These are phyloP conservation scores for Cynara cardunculus DNA, from an alignment of 129 eudicot genomes.

Conservation along the genomic window DNA sequence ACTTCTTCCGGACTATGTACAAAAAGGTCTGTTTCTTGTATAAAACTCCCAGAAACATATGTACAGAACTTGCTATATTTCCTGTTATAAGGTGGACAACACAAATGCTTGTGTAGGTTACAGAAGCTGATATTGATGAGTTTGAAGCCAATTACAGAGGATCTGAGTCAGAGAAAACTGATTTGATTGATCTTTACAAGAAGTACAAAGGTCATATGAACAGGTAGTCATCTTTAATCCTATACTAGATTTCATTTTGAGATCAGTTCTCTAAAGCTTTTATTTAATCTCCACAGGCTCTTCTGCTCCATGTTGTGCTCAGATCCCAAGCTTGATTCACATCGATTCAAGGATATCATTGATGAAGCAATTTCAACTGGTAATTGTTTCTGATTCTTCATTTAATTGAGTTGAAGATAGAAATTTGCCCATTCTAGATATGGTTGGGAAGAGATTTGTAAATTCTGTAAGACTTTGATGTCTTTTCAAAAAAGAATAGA, in stretches of 20 bases:
- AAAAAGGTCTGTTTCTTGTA: conserved; percentile 53
- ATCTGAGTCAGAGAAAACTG: conserved; percentile 82
- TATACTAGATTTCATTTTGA: neutral
- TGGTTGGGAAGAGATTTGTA: no score
- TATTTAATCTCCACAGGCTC: conserved; percentile 46
- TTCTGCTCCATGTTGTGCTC: conserved; percentile 98
- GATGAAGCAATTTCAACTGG: conserved; percentile 90
- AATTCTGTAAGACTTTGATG: neutral
- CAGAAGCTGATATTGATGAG: conserved; percentile 90
- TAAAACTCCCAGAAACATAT: neutral
- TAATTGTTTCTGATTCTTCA: conserved; percentile 13
- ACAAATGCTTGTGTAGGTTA: conserved; percentile 48
- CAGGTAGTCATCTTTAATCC: conserved; percentile 38
- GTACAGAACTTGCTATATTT: neutral
- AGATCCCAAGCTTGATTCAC: conserved; percentile 86
- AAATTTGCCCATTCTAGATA: no score
- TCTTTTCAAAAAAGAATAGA: neutral
- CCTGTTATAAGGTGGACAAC: neutral
- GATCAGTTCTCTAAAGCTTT: neutral
- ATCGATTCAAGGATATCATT: conserved; percentile 87
- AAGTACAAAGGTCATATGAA: conserved; percentile 87
- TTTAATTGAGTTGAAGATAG: neutral
- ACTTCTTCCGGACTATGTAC: conserved; percentile 69
- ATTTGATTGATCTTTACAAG: conserved; percentile 73
- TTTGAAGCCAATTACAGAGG: conserved; percentile 94